Evolutionary conservation across 805 yeast species (phyloP).

Genomic region (Yamadazyma olivae): DNA sequence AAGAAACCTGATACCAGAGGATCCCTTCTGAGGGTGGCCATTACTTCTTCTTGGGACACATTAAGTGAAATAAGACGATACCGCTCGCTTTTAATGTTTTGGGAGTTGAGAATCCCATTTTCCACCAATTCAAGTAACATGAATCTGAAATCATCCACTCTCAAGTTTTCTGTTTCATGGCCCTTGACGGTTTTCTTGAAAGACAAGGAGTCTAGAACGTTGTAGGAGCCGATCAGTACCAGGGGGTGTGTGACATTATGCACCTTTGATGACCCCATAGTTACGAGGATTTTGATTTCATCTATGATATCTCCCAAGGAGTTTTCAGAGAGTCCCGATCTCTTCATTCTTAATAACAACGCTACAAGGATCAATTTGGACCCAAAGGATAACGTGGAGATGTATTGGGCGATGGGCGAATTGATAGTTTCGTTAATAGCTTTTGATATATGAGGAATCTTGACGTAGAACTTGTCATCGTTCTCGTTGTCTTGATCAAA

Average conservation of each 20-base stretch:
- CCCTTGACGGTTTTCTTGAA: background rate
- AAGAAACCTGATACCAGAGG: slow-evolving; percentile 13
- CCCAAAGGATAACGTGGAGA: slow-evolving; percentile 60
- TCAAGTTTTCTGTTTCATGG: slow-evolving; percentile 18
- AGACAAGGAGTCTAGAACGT: background rate
- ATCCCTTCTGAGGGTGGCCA: slow-evolving; percentile 59
- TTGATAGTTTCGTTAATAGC: slow-evolving; percentile 79
- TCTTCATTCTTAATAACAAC: slow-evolving; percentile 56
- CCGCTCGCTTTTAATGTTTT: slow-evolving; percentile 66
- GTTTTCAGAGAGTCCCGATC: slow-evolving; percentile 70
- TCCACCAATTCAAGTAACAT: slow-evolving; percentile 71
- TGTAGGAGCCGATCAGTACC: background rate
- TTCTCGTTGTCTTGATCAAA: slow-evolving; percentile 20
- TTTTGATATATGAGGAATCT: slow-evolving; percentile 68
- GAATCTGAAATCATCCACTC: slow-evolving; percentile 58
- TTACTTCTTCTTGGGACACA: slow-evolving; percentile 68
- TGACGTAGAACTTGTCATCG: slow-evolving; percentile 49
- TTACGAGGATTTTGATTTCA: slow-evolving; percentile 57
- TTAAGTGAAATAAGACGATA: slow-evolving; percentile 60
- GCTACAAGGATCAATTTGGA: slow-evolving; percentile 74
- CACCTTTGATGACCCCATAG: slow-evolving; percentile 19
- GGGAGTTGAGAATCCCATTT: slow-evolving; percentile 71
- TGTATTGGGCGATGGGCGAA: slow-evolving; percentile 64
- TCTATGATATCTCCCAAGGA: slow-evolving; percentile 74
- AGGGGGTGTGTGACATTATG: no score